A percentile compares a stretch with the other conserved stretches of the same genome.
Evolutionary conservation across 1,284 basidiomycete species (phyloP).

Genomic region (Puccinia horiana): DNA sequence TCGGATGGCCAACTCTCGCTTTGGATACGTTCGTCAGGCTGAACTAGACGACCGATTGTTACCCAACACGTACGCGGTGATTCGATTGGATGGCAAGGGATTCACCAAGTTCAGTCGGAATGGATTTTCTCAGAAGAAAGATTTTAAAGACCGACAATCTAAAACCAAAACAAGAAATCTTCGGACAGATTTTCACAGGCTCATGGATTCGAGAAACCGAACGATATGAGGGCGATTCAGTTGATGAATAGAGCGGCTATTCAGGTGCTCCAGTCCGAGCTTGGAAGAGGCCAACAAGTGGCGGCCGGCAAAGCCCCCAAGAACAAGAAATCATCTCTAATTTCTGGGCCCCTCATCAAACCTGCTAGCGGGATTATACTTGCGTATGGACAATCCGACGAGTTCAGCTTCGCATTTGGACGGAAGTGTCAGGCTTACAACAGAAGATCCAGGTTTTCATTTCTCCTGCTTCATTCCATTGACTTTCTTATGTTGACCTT

Average conservation of each 20-base stretch:
- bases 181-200: constrained; percentile 78
- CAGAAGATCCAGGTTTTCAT: constrained; percentile 21
- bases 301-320: neutral
- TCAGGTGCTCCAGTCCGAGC: constrained; percentile 68
- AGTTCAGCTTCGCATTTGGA: constrained; percentile 73
- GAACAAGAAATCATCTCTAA: neutral
- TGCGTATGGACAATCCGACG: constrained; percentile 94
- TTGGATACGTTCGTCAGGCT: constrained; percentile 84
- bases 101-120: constrained; percentile 77
- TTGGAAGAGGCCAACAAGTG: constrained; percentile 17
- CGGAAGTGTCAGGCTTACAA: constrained; percentile 34
- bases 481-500: neutral
- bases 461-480: neutral
- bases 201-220: constrained; percentile 85
- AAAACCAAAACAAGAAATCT: no score
- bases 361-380: constrained; percentile 67
- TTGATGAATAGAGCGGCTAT: constrained; percentile 91
- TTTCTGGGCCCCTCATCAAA: neutral
- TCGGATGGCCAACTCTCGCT: constrained; percentile 85
- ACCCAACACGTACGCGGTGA: constrained; percentile 79
- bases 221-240: constrained; percentile 79
- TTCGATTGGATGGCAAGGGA: constrained; percentile 87
- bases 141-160: no score
- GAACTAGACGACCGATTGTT: constrained; percentile 85
- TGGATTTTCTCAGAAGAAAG: constrained; percentile 37